Base-by-base conservation (phyloP, 257 asterid genomes). In the Rubia yunnanensis region DNA sequence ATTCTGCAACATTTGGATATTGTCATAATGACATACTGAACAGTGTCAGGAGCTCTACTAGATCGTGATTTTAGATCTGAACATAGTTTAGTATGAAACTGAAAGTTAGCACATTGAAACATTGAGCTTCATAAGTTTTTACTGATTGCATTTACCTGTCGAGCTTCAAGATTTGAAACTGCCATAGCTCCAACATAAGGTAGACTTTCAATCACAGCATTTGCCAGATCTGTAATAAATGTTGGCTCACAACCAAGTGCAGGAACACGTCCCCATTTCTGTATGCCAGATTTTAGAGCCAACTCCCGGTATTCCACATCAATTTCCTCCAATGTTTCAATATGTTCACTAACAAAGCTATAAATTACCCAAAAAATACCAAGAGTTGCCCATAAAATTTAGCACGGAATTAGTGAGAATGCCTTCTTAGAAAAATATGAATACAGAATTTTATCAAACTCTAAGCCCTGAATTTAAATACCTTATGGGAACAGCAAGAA, bases 141-240 rank as follows among this genome's bases (percentile, higher is more conserved):
- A 24, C 15, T 5, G 1, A 66, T 14, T 30, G 24, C 61, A 59
- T 50, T 72, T 65, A 94, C 99, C 96, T 94, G 99, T 49, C 97
- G 92, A 71, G 99, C 97, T 86, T 94, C 99, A 27, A 94, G 90
- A 73, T 94, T 94, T 22, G 99, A 90, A 73, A 94, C 95, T 28
- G 99, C 99, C 96, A 94, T 90, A 63, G 99, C 99, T 67, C 99
- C 99, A 53, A 94, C 97, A 74, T 90, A 94, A 18, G 97, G 99
- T 77, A 94, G 95, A 76, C 99, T 90, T 83, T 88, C 99, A 71
- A 94, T 86, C 62, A 94, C 99, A 41, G 99, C 99, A 82, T 94
- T 95, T 63, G 99, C 99, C 83, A 94, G 83, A 83, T 94, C 99
- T 53, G 84, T 63, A 71, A 94, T 94, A 78, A 94, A 94, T 64